Conservation (phyloP, 1,284 basidiomycete genomes). For the Grifola frondosa region DNA sequence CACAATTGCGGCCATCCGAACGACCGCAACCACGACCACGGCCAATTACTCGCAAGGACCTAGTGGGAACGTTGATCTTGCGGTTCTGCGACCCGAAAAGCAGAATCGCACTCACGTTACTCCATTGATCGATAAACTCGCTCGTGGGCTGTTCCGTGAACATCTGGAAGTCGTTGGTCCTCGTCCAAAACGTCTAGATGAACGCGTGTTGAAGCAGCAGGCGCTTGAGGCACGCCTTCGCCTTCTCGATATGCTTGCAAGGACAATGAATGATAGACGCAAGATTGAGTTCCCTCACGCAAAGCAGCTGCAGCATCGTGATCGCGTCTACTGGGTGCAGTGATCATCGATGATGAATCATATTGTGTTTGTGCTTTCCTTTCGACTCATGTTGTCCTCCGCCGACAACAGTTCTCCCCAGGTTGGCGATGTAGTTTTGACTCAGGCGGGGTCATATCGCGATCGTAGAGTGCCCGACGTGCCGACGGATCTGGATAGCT, state of each 20-base stretch:
- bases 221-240: constrained; percentile 5
- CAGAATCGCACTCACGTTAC: constrained; percentile 61
- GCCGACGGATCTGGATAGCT: constrained; percentile 28
- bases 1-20: not conserved
- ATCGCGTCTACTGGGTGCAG: constrained; percentile 22
- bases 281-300: constrained; percentile 11
- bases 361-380: constrained; percentile 35
- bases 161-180: constrained; percentile 51
- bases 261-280: constrained; percentile 2
- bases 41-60: too few relatives aligned
- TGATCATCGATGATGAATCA: constrained; percentile 36
- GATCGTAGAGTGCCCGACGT: constrained; percentile 24
- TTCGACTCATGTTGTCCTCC: constrained; percentile 1
- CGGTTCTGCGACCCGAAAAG: constrained; percentile 51
- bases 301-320: too few relatives aligned
- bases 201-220: constrained; percentile 8
- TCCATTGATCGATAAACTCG: constrained; percentile 50
- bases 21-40: not conserved
- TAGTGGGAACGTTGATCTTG: constrained; percentile 50
- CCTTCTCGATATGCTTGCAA: constrained; percentile 11
- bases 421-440: constrained; percentile 58
- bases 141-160: constrained; percentile 51
- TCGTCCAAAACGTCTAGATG: constrained; percentile 24
- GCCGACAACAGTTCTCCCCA: constrained; percentile 25
- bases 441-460: constrained; percentile 39